These are phyloP conservation scores for Clitocybe nebularis DNA, from an alignment of 1,284 basidiomycete genomes.

Conservation along the genomic window DNA sequence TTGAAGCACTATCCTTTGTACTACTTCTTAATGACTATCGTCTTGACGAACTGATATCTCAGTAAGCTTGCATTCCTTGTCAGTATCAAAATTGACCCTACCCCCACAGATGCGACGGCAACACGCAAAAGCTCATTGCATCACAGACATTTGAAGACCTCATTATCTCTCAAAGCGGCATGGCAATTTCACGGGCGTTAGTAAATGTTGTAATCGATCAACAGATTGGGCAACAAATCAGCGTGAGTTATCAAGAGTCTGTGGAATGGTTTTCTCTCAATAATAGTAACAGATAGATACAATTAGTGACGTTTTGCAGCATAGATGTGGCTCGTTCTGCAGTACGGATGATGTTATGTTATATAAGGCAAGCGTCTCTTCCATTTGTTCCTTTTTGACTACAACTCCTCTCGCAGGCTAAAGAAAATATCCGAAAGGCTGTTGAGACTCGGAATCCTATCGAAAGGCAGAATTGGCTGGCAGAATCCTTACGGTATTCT, in stretches of 20 bases:
- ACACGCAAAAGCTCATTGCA: constrained; percentile 64
- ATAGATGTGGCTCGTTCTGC: constrained; percentile 95
- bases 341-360: constrained; percentile 97
- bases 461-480: constrained; percentile 74
- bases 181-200: constrained; percentile 80
- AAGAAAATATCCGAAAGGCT: constrained; percentile 90
- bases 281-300: constrained; percentile 73
- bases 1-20: constrained; percentile 92
- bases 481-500: constrained; percentile 75
- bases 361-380: constrained; percentile 69
- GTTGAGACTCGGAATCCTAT: constrained; percentile 72
- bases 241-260: constrained; percentile 50
- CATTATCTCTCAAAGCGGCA: constrained; percentile 78
- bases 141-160: constrained; percentile 82
- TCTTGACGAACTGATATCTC: constrained; percentile 79
- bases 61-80: constrained; percentile 42
- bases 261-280: constrained; percentile 8
- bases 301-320: constrained; percentile 91
- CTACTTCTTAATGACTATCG: constrained; percentile 90
- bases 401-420: constrained; percentile 55
- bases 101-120: constrained; percentile 60
- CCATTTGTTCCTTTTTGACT: constrained; percentile 8
- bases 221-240: constrained; percentile 94
- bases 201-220: constrained; percentile 97
- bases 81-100: constrained; percentile 9